A percentile compares a stretch with the other conserved stretches of the same genome.
Conservation (phyloP, 371 early-diverging fungal genomes). For the Mucor lusitanicus region DNA sequence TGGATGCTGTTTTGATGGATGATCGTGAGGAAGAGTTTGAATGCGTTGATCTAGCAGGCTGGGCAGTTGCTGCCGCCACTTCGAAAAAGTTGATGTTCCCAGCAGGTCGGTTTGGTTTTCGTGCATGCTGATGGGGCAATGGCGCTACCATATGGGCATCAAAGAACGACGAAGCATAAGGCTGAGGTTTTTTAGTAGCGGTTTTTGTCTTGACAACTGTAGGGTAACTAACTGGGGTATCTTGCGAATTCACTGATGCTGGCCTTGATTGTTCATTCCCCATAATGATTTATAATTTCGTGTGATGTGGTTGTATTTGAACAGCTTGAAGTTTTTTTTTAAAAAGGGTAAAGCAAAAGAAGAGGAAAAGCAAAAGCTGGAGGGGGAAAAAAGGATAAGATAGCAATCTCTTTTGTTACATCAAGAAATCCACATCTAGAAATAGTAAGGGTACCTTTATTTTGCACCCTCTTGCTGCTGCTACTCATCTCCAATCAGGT, state of each 20-base stretch:
- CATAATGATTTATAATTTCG: constrained; percentile 7
- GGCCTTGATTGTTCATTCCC: constrained; percentile 20
- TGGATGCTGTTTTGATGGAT: constrained; percentile 10
- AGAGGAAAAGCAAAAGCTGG: background rate
- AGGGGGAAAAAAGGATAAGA: background rate
- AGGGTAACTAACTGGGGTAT: constrained; percentile 6
- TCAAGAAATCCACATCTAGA: background rate
- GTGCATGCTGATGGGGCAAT: background rate
- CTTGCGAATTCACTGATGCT: background rate
- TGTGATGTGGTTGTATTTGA: background rate
- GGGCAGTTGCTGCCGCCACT: constrained; percentile 13
- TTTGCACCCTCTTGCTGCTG: background rate
- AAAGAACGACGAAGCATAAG: constrained; percentile 14
- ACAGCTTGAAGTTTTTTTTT: background rate
- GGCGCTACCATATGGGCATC: constrained; percentile 9
- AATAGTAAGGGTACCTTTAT: constrained; percentile 1
- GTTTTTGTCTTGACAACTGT: background rate
- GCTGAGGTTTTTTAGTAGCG: constrained; percentile 12
- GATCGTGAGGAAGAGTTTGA: constrained; percentile 9
- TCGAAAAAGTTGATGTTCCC: constrained; percentile 25
- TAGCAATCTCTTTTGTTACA: background rate
- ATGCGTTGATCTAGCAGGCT: constrained; percentile 4
- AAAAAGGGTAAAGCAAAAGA: background rate
- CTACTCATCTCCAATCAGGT: background rate
- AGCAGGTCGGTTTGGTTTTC: constrained; percentile 11